phyloP scores from a whole-genome alignment of 2,329 filamentous ascomycete species.

The Epichloe gansuensis region DNA sequence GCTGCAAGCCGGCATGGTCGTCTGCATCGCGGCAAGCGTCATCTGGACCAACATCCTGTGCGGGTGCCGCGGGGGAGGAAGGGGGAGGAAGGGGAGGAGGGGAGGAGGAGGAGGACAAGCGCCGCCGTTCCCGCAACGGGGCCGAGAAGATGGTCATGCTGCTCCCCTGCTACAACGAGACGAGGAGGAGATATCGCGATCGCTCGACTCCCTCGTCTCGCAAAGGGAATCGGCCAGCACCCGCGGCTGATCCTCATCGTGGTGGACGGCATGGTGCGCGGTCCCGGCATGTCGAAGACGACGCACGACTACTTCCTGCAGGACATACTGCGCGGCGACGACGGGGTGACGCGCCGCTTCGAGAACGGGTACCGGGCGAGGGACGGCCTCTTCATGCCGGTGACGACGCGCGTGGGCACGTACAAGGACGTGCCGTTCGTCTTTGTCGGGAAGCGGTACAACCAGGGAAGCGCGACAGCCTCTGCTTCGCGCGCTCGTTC shows the following conservation, averaged over 20 bases:
- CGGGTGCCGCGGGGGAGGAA: constrained; percentile 17
- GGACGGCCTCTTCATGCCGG: constrained; percentile 33
- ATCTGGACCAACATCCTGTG: constrained; percentile 20
- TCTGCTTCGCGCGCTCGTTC: constrained; percentile 37
- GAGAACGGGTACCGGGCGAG: constrained; percentile 33
- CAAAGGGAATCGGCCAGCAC: constrained; percentile 30
- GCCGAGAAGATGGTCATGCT: constrained; percentile 32
- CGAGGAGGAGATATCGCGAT: constrained; percentile 29
- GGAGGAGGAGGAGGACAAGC: neutral
- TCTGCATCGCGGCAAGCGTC: constrained; percentile 23
- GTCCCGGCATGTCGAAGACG: constrained; percentile 34
- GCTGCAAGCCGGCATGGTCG: constrained; percentile 29
- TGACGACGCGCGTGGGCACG: constrained; percentile 29
- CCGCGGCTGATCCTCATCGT: constrained; percentile 33
- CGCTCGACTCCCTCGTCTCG: constrained; percentile 32
- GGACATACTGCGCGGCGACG: constrained; percentile 26
- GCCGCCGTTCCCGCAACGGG: constrained; percentile 18
- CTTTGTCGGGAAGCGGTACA: constrained; percentile 36
- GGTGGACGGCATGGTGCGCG: constrained; percentile 34
- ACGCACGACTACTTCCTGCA: constrained; percentile 34
- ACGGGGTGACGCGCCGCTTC: constrained; percentile 21
- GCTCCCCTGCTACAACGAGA: constrained; percentile 39
- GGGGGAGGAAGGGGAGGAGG: constrained; percentile 1
- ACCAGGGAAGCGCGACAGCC: constrained; percentile 38
- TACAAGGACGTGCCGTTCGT: constrained; percentile 35